Evolutionary conservation across 1,284 basidiomycete genomes (phyloP), one percentile per base, ranked within the genome.

Genomic region (Ceratobasidium sp.): DNA sequence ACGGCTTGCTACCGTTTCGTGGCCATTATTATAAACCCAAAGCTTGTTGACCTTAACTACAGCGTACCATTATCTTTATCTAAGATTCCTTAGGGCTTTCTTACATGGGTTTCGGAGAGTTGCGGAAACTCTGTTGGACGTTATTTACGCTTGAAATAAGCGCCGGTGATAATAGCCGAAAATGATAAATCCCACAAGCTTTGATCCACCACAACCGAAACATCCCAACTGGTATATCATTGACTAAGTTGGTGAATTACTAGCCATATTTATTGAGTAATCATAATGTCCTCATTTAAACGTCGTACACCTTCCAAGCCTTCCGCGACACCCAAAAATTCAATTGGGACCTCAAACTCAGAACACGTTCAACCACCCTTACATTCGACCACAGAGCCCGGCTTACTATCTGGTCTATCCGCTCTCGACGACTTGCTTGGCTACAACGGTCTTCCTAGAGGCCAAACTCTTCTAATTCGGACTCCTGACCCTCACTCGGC

Each of bases 341-440:
- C 40, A 12, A 33, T 39, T 12, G 39, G 39, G 3, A 33, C 42
- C 5, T 20, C n/a, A 3, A 44, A 58, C 20, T n/a, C 39, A 2
- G 39, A 42, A 5, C 46, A 23, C 13, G 18, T 4, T 53, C 26
- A 28, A 39, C 28, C 28, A 12, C 33, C 68, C 10, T 3, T 6
- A 6, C 51, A 55, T 56, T 13, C 55, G 9, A 70, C 66, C 1
- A 18, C 66, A 12, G 64, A 60, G 23, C 53, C 75, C 15, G n/a
- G 46, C 26, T 60, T 77, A 44, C 44, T 77, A 7, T 68, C 95
- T 3, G 98, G 97, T 1, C 92, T 99, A 5, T 91, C 96, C 15
- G 96, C 97, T 4, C 89, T 99, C n/a, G 97, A 99, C 85, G 98
- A 99, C 84, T 90, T 99, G 78, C 90, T 99, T 46, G 96, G 96